Conservation (phyloP, 257 asterid genomes). For the Parsonsia alboflavescens region DNA sequence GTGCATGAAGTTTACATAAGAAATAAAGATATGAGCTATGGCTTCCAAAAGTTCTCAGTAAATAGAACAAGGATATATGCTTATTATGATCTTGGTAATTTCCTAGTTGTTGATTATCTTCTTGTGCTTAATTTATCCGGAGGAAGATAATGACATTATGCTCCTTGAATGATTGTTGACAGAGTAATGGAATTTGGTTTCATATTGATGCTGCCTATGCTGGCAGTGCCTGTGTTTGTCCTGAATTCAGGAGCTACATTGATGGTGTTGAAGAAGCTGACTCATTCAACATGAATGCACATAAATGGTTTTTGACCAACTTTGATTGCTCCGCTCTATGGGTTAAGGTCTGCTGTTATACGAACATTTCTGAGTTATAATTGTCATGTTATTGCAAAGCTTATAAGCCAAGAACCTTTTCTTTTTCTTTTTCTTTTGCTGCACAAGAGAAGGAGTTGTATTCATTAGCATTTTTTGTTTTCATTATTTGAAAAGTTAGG, state of each 20-base stretch:
- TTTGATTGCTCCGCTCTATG: slow-evolving; percentile 94
- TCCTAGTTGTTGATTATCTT: not conserved
- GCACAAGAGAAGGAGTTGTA: not conserved
- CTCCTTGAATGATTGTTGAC: slow-evolving; percentile 24
- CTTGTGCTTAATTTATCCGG: not conserved
- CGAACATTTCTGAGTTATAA: slow-evolving; percentile 8
- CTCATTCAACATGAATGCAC: slow-evolving; percentile 97
- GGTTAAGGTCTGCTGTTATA: slow-evolving; percentile 67
- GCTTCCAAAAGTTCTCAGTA: not conserved
- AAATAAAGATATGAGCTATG: not conserved
- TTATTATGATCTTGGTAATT: not conserved
- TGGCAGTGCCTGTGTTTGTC: slow-evolving; percentile 96
- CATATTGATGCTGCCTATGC: slow-evolving; percentile 99
- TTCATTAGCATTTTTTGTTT: not conserved
- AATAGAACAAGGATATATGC: not conserved
- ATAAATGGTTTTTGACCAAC: slow-evolving; percentile 95
- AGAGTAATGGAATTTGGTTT: slow-evolving; percentile 79
- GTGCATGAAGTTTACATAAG: not conserved
- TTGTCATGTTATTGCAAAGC: not conserved
- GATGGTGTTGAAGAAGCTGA: slow-evolving; percentile 79
- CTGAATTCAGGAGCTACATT: slow-evolving; percentile 67
- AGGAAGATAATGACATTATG: slow-evolving; percentile 11
- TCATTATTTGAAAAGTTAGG: not conserved
- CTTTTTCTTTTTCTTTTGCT: not conserved
- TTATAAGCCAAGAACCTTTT: not conserved